These are phyloP conservation scores for Fusarium nygamai DNA, from an alignment of 2,329 filamentous ascomycete species.

Conservation along the genomic window DNA sequence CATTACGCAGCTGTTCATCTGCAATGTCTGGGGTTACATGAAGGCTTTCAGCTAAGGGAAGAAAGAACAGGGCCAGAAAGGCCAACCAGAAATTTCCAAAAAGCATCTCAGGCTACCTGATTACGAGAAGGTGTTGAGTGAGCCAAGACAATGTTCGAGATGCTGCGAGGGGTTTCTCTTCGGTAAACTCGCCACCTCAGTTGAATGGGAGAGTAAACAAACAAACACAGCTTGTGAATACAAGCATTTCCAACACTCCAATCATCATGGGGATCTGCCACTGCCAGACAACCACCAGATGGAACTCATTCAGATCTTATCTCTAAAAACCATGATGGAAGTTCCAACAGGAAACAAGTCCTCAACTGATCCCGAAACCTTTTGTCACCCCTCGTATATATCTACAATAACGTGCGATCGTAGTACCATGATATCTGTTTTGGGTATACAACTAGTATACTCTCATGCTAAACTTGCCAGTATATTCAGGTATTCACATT, in stretches of 20 bases:
- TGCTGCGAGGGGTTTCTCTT: neutral
- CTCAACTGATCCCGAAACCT: too few species aligned
- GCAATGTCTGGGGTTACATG: neutral
- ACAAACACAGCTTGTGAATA: neutral
- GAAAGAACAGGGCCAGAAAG: neutral
- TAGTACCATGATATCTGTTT: neutral
- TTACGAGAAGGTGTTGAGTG: neutral
- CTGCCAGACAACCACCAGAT: conserved; percentile 1
- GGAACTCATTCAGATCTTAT: neutral
- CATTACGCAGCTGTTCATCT: neutral
- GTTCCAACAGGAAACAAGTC: neutral
- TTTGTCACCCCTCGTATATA: neutral
- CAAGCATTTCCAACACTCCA: neutral
- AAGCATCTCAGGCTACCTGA: neutral
- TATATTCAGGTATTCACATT: neutral
- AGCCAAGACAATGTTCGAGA: neutral
- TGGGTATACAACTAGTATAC: neutral
- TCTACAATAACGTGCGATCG: neutral
- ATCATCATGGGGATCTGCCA: neutral
- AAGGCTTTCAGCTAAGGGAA: neutral
- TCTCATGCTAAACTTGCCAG: neutral
- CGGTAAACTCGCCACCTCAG: neutral
- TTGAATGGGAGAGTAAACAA: neutral
- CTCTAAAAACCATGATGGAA: neutral
- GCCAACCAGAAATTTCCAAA: neutral